Evolutionary conservation across 1,284 basidiomycete genomes (phyloP).

Genomic region (Ustilago sp.): DNA sequence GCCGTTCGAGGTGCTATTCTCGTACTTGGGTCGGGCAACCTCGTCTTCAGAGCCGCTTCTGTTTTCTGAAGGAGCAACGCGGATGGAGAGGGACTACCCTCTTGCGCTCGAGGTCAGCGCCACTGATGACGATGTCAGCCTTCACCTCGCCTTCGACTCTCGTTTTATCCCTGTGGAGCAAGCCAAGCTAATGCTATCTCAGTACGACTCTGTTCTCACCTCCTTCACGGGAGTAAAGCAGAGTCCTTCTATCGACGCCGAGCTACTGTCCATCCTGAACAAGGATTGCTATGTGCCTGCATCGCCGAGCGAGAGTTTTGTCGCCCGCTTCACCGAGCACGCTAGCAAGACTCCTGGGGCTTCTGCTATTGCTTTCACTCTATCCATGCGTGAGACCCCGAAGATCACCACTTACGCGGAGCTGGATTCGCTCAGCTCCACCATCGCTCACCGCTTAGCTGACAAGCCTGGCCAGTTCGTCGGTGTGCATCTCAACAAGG

Average conservation of each 20-base stretch:
- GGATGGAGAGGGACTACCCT: conserved; percentile 59
- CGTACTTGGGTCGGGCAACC: conserved; percentile 42
- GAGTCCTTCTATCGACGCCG: neutral
- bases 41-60: neutral
- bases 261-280: conserved; percentile 40
- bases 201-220: conserved; percentile 42
- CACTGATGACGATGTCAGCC: conserved; percentile 26
- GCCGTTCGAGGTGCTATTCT: conserved; percentile 62
- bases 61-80: conserved; percentile 26
- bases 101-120: conserved; percentile 59
- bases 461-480: conserved; percentile 24
- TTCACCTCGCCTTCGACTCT: conserved; percentile 50
- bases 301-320: conserved; percentile 35
- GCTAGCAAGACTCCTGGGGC: conserved; percentile 33
- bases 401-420: conserved; percentile 51
- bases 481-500: conserved; percentile 59
- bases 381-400: conserved; percentile 25
- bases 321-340: conserved; percentile 49
- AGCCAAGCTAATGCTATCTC: conserved; percentile 48
- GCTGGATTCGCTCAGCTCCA: conserved; percentile 51
- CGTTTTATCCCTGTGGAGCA: conserved; percentile 42
- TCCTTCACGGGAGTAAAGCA: neutral
- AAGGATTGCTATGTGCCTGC: conserved; percentile 40
- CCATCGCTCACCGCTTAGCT: conserved; percentile 45
- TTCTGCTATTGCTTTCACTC: conserved; percentile 52